Base-by-base conservation (phyloP, 2,329 filamentous ascomycete species). In the Gyromitra esculenta region DNA sequence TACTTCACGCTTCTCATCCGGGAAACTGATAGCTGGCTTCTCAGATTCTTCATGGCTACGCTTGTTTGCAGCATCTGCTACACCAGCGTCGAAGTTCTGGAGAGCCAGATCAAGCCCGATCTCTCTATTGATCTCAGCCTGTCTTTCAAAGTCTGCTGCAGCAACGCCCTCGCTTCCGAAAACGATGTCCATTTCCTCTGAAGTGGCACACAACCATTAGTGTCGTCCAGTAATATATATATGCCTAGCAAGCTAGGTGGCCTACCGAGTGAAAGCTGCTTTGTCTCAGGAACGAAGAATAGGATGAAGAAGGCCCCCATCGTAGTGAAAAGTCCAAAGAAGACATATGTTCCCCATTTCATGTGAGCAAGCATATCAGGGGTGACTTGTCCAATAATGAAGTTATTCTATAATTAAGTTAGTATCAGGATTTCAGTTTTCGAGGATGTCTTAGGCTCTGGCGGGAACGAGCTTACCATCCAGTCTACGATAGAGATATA, bases 81-180 rank as follows among this genome's bases (percentile, higher is more conserved):
- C 37, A n/a, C 74, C 5, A 5, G 69, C 56, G 43, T 74, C 70
- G 21, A 70, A 77, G 25, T 60, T 57, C 41, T 69, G 63, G 15
- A 69, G 39, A n/a, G 39, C 68, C 21, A 45, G 64, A 15, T 71
- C 74, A 35, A 92, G 84, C 0, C 91, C 91, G 77, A 93, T 89
- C 80, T 92, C 90, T 41, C 85, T 84, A 82, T 92, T 90, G 80
- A 93, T 92, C 82, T 91, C 88, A n/a, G 87, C 86, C 89, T 92
- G 92, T 37, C 91, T 87, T 83, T 91, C 89, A 68, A 87, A 86
- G 81, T 93, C 91, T 1, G 89, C 88, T 63, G 88, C 86, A 0
- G 90, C 90, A 1, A 88, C 87, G n/a, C 91, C 90, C 77, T 89
- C 87, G 1, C 87, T 88, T 48, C 72, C 72, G 79, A 92, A 91